Base-by-base conservation (phyloP, 495 filamentous ascomycete species). In the Talaromyces proteolyticus region DNA sequence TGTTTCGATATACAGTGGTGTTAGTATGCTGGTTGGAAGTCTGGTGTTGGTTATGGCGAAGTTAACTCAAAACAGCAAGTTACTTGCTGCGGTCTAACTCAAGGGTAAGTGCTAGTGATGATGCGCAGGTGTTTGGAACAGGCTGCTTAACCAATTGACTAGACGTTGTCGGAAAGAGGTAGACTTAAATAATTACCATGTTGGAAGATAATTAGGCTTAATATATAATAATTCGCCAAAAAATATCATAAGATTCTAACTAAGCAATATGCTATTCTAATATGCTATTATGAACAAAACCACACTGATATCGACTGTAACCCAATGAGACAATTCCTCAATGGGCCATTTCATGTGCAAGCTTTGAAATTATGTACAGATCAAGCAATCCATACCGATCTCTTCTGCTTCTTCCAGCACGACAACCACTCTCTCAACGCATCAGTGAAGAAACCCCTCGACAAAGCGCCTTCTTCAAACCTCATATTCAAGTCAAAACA, bases 341-440 rank as follows among this genome's bases (percentile, higher is more conserved):
- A n/a, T n/a, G n/a, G n/a, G n/a, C n/a, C n/a, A n/a, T n/a, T n/a
- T n/a, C n/a, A n/a, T n/a, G n/a, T n/a, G 14, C 29, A 36, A 36
- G 14, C 14, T 6, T 7, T 36, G 29, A 14, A 36, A 6, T 36
- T 6, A 36, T 14, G 6, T 7, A 36, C 6, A 7, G 29, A 36
- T 47, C 8, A 47, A 47, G 24, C 44, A 47, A 21, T 23, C 44
- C 44, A 47, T 29, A 18, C n/a, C n/a, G n/a, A n/a, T n/a, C 29
- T 37, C 44, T 47, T 17, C 24, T 16, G 44, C 25, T n/a, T 47
- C 18, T 49, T 10, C 37, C 72, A 78, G 42, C 74, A 78, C 23
- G 60, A 59, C 50, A 79, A 60, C 76, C 76, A 79, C 47, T 67
- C 54, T n/a, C 54, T 60, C 60, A 79, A 57, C 18, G 76, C 76